These are phyloP conservation scores for Eimeria necatrix DNA, from an alignment of 169 alveolate species.

Conservation along the genomic window DNA sequence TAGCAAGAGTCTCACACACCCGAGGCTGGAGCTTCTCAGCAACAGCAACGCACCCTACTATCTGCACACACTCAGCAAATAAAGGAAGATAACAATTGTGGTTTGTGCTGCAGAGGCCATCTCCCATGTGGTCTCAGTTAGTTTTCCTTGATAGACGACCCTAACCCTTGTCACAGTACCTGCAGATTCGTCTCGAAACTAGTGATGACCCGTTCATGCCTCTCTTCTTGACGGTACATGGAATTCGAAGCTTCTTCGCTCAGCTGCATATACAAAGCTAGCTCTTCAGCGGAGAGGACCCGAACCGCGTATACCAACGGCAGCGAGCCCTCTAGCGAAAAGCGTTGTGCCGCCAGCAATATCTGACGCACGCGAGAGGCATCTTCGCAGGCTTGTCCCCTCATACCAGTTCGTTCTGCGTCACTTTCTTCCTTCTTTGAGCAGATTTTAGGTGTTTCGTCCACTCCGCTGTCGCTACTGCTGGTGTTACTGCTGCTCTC, in stretches of 20 bases:
- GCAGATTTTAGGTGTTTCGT: background rate
- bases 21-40: conserved; percentile 61
- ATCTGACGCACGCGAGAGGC: conserved; percentile 38
- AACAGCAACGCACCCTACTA: conserved; percentile 68
- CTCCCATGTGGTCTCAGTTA: too few relatives aligned
- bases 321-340: conserved; percentile 56
- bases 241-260: conserved; percentile 71
- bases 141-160: background rate
- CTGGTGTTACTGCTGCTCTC: conserved; percentile 46
- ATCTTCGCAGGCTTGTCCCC: background rate
- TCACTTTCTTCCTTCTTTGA: background rate
- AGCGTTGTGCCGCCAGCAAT: conserved; percentile 58
- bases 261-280: conserved; percentile 46
- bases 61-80: conserved; percentile 42
- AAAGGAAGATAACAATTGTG: background rate
- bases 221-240: conserved; percentile 48
- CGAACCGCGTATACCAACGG: conserved; percentile 55
- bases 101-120: too few relatives aligned
- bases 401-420: background rate
- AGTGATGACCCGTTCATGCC: conserved; percentile 54
- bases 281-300: conserved; percentile 59
- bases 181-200: conserved; percentile 67
- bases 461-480: background rate
- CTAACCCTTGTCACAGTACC: background rate
- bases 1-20: conserved; percentile 19